These are phyloP conservation scores for Keithomyces neogunnii DNA, from an alignment of 2,329 filamentous ascomycete genomes.

Conservation along the genomic window DNA sequence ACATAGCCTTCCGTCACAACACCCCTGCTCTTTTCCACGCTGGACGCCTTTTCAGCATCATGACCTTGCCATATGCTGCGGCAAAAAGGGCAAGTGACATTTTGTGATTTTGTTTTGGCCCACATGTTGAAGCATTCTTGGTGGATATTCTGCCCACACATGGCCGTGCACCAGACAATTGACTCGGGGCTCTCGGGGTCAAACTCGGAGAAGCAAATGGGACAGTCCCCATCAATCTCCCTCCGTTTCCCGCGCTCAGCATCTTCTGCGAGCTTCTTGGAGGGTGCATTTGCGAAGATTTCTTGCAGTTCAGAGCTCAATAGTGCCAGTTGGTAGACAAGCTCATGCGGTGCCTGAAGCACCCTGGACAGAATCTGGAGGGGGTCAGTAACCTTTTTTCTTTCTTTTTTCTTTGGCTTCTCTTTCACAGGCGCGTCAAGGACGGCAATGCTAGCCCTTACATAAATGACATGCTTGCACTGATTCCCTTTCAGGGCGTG, in stretches of 20 bases:
- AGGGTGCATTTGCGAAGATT: constrained; percentile 47
- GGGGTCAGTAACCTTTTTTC: neutral
- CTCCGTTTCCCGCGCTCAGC: constrained; percentile 32
- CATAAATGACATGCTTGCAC: constrained; percentile 59
- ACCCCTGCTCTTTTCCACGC: constrained; percentile 32
- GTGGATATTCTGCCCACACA: constrained; percentile 49
- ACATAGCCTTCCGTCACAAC: constrained; percentile 47
- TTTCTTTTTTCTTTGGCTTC: no score
- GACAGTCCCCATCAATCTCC: constrained; percentile 43
- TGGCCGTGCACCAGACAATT: constrained; percentile 42
- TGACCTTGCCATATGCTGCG: constrained; percentile 44
- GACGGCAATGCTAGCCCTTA: constrained; percentile 15
- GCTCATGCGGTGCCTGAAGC: constrained; percentile 44
- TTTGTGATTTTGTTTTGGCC: constrained; percentile 34
- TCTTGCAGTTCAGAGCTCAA: constrained; percentile 48
- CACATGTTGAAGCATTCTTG: constrained; percentile 45
- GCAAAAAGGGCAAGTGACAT: constrained; percentile 53
- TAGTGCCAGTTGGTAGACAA: constrained; percentile 56
- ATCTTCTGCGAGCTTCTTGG: constrained; percentile 29
- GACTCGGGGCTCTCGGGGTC: constrained; percentile 24
- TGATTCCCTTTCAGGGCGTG: constrained; percentile 44
- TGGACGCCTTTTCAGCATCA: constrained; percentile 30
- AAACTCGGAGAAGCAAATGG: constrained; percentile 47
- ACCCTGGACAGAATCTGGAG: constrained; percentile 47
- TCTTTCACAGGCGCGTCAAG: no score